These are phyloP conservation scores for Mycosphaerelloides madeirae DNA, from an alignment of 2,329 filamentous ascomycete genomes.

Conservation along the genomic window DNA sequence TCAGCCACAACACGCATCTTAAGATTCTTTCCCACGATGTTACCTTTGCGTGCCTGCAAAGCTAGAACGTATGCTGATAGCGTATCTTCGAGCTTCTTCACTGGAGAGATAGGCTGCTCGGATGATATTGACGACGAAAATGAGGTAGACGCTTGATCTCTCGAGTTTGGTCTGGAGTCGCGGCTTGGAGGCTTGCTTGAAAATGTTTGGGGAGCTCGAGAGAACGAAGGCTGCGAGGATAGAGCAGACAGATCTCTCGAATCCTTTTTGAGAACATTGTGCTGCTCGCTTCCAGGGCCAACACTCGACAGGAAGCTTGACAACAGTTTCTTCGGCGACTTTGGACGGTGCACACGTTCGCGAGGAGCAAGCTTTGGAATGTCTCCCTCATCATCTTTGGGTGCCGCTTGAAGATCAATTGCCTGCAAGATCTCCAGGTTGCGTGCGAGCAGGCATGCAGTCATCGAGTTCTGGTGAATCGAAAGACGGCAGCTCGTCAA, in stretches of 20 bases:
- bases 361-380: slow-evolving; percentile 12
- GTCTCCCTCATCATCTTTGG: slow-evolving; percentile 17
- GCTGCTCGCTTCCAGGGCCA: slow-evolving; percentile 39
- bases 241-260: slow-evolving; percentile 21
- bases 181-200: slow-evolving; percentile 36
- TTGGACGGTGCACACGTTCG: slow-evolving; percentile 62
- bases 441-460: slow-evolving; percentile 67
- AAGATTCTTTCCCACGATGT: slow-evolving; percentile 73
- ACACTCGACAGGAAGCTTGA: slow-evolving; percentile 69
- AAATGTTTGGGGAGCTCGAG: slow-evolving; percentile 24
- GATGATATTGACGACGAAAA: slow-evolving; percentile 50
- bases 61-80: slow-evolving; percentile 78
- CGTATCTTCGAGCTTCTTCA: slow-evolving; percentile 75
- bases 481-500: slow-evolving; percentile 56
- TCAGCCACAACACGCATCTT: slow-evolving; percentile 67
- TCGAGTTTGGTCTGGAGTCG: slow-evolving; percentile 32
- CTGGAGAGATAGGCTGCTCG: slow-evolving; percentile 47
- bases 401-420: slow-evolving; percentile 41
- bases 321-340: slow-evolving; percentile 87
- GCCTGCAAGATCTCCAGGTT: slow-evolving; percentile 73
- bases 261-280: slow-evolving; percentile 23
- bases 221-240: slow-evolving; percentile 20
- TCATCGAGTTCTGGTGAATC: slow-evolving; percentile 59
- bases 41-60: slow-evolving; percentile 78
- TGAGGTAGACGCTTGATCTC: slow-evolving; percentile 34